Base-by-base conservation (phyloP, 1,284 basidiomycete species). In the Laetiporus sulphureus region DNA sequence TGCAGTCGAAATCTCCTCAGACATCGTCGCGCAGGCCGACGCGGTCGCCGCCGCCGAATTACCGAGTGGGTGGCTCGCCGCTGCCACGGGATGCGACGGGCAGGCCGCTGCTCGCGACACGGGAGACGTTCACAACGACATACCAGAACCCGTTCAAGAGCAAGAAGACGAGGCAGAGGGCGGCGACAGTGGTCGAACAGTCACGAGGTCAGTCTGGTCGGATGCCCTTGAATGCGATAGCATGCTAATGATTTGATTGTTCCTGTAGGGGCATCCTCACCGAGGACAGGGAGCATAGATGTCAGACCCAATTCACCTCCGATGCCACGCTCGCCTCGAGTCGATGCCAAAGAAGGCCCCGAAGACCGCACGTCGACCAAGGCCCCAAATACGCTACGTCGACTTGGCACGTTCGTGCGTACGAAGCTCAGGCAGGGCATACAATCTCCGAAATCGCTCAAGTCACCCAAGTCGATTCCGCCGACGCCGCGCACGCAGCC, bases 401-500 rank as follows among this genome's bases (percentile, higher is more conserved):
- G n/a, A 10, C 25, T 18, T 41, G 7, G 10, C 10, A 33, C 11
- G 32, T 33, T 33, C 16, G 8, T 10, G 8, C 32, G 32, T 16
- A 10, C n/a, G n/a, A n/a, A n/a, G n/a, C n/a, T n/a, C n/a, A n/a
- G n/a, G n/a, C n/a, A n/a, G n/a, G n/a, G n/a, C n/a, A 7, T 7
- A 33, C 8, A n/a, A 7, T 16, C 8, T 33, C 32, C 18, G 32
- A 11, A 7, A 16, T 16, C 18, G 32, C 23, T n/a, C n/a, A n/a
- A n/a, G n/a, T 18, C 36, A 22, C 27, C 20, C 22, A 18, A 44
- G 46, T 12, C 45, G 44, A 12, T 45, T 44, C 19, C n/a, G n/a
- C 33, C 19, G 22, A 41, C 48, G 29, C 46, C 55, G 12, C 66
- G 69, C 15, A 69, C 68, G 6, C 66, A 71, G 32, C 69, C 69